Conservation (phyloP, 2,329 filamentous ascomycete species). For the Stemphylium beticola region DNA sequence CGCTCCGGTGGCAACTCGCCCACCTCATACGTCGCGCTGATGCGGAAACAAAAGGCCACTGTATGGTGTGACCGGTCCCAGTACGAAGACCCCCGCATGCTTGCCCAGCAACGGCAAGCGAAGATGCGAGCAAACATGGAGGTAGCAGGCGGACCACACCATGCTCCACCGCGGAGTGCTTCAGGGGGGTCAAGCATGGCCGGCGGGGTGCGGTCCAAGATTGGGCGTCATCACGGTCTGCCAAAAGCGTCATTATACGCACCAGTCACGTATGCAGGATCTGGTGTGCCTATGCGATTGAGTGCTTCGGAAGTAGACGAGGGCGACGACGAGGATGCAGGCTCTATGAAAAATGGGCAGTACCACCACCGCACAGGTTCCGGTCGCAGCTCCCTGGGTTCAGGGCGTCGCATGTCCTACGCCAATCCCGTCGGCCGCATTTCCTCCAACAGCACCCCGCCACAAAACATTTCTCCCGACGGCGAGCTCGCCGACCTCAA, state of each 20-base stretch:
- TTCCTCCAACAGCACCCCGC: conserved; percentile 61
- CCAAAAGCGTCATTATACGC: conserved; percentile 79
- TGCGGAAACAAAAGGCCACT: conserved; percentile 95
- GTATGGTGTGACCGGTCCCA: conserved; percentile 98
- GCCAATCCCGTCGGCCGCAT: conserved; percentile 53
- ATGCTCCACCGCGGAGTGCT: conserved; percentile 43
- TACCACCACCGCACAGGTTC: conserved; percentile 75
- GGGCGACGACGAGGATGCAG: conserved; percentile 77
- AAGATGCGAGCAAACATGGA: conserved; percentile 86
- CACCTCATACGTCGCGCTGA: conserved; percentile 89
- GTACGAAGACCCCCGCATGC: conserved; percentile 83
- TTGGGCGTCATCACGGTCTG: conserved; percentile 79
- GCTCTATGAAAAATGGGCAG: conserved; percentile 43
- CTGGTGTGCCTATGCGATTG: conserved; percentile 86
- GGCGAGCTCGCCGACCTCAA: conserved; percentile 48
- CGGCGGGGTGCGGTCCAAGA: conserved; percentile 76
- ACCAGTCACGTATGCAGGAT: conserved; percentile 74
- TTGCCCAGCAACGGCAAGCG: conserved; percentile 83
- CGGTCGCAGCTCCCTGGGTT: conserved; percentile 69
- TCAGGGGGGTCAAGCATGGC: conserved; percentile 48
- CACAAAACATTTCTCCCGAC: conserved; percentile 49
- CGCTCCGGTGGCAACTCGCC: conserved; percentile 70
- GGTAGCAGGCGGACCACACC: conserved; percentile 68
- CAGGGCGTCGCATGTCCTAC: conserved; percentile 47
- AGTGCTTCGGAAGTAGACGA: conserved; percentile 96